Evolutionary conservation across 768 basidiomycete species (phyloP), one percentile per base, ranked within the genome.

Genomic region (Russula brevipes): DNA sequence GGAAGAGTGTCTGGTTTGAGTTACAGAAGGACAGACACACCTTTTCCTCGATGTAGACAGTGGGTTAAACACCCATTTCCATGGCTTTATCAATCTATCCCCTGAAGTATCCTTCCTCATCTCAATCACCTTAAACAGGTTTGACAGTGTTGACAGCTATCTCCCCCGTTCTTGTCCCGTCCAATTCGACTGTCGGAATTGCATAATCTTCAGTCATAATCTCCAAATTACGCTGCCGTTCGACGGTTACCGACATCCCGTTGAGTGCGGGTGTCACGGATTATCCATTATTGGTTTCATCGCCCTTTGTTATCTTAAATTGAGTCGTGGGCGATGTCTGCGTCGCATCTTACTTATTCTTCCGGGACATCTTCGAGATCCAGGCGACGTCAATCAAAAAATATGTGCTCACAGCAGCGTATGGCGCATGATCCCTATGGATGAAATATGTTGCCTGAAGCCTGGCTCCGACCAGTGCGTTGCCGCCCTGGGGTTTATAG

Each of bases 191-290:
- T 16, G 42, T 45, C 24, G 35, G 11, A 41, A 50, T 53, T 30
- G 30, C 19, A 53, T 31, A 36, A 11, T 60, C 45, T 9, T 46
- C 55, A 31, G 44, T 42, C 53, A 54, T 54, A 54, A 54, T 54
- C 53, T 54, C 53, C 53, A 54, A 19, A 11, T 41, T 39, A 24
- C 53, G 42, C 6, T 51, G 50, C 19, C n/a, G 11, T 16, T 35
- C 33, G 50, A 51, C n/a, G 3, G 31, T 51, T 7, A 35, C 50
- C 12, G 50, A 51, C 5, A n/a, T 33, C 5, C 50, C 16, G 16
- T 51, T 7, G 12, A 17, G 35, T 33, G 5, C 12, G 6, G 16
- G 16, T 33, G 14, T 16, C 31, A 51, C 19, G 50, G 50, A 51
- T 35, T 30, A 35, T 14, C 50, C 50, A 8, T 51, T 33, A 35